Evolutionary conservation across 2,329 filamentous ascomycete species (phyloP).

Genomic region (Elsinoe australis): DNA sequence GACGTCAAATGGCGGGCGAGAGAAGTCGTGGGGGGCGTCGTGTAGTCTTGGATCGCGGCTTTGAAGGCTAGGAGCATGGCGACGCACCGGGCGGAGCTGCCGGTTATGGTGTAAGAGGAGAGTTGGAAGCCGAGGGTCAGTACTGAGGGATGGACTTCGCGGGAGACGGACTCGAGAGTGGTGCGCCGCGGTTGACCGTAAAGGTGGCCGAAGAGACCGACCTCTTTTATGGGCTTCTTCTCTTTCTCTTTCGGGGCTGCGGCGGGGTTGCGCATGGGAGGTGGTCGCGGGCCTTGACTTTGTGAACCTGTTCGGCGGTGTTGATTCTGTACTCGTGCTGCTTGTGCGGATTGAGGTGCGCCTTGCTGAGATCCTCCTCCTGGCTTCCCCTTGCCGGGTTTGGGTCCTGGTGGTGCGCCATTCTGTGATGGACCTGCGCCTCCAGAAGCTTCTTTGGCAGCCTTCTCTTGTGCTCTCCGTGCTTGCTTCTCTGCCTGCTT

Average conservation of each 20-base stretch:
- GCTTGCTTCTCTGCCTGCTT: slow-evolving; percentile 89
- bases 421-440: slow-evolving; percentile 18
- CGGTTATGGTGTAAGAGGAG: slow-evolving; percentile 77
- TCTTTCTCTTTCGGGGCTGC: slow-evolving; percentile 29
- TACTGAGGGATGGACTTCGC: slow-evolving; percentile 77
- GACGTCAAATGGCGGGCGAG: slow-evolving; percentile 85
- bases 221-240: slow-evolving; percentile 52
- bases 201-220: slow-evolving; percentile 74
- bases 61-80: slow-evolving; percentile 86
- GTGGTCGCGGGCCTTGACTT: slow-evolving; percentile 26
- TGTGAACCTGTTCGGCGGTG: slow-evolving; percentile 21
- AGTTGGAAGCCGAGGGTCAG: slow-evolving; percentile 83
- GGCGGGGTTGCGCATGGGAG: slow-evolving; percentile 31
- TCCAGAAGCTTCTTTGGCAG: slow-evolving; percentile 23
- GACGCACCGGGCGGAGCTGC: slow-evolving; percentile 80
- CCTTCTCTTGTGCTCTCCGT: slow-evolving; percentile 52
- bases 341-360: slow-evolving; percentile 28
- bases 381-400: slow-evolving; percentile 27
- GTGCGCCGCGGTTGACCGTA: slow-evolving; percentile 56
- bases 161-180: slow-evolving; percentile 52
- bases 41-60: slow-evolving; percentile 87
- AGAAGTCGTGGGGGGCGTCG: slow-evolving; percentile 74
- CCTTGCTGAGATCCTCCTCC: slow-evolving; percentile 26
- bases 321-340: slow-evolving; percentile 21
- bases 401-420: slow-evolving; percentile 29